Evolutionary conservation across 441 rosid species (phyloP), one percentile per base, ranked within the genome.

Genomic region (Geranium incanum): DNA sequence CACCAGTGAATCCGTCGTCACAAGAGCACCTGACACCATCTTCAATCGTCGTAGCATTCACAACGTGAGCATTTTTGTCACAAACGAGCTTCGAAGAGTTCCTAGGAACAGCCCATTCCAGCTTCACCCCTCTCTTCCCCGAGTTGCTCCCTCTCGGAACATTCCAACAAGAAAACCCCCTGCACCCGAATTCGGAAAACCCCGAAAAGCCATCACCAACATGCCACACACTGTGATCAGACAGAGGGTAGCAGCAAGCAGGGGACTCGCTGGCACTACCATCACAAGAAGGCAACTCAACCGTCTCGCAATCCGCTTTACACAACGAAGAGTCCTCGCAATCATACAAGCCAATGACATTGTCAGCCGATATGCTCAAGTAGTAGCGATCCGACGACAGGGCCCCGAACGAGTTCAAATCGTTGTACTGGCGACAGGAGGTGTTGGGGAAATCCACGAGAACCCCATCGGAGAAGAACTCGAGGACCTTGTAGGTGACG

Each of bases 281-380:
- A 66, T 88, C 87, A 45, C 98, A 92, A 0, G 85, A 86, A 36
- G 86, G 82, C 57, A 90, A 80, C 70, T 83, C 80, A 60, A 83
- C 83, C 5, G 87, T 86, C 78, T 90, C 96, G 43, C 97, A 92
- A 6, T 59, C 81, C 4, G 86, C 77, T 77, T 87, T 92, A 68
- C 96, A 92, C 68, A 90, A 68, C 11, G 95, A 92, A 6, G 93
- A 90, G 48, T 92, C 98, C 80, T 88, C 96, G 36, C 96, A 90
- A 66, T 90, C 95, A 77, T 87, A 90, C 41, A 92, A 78, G 6
- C 91, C 90, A 62, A 90, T 23, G 0, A 90, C 85, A 76, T 90
- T 92, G 69, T 90, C 95, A 3, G 38, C 74, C 0, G 98, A 90
- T 64, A 90, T 69, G 0, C 86, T 86, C 63, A 89, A 86, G 84